phyloP scores from a whole-genome alignment of 768 basidiomycete genomes.

The Rhodocollybia butyracea region DNA sequence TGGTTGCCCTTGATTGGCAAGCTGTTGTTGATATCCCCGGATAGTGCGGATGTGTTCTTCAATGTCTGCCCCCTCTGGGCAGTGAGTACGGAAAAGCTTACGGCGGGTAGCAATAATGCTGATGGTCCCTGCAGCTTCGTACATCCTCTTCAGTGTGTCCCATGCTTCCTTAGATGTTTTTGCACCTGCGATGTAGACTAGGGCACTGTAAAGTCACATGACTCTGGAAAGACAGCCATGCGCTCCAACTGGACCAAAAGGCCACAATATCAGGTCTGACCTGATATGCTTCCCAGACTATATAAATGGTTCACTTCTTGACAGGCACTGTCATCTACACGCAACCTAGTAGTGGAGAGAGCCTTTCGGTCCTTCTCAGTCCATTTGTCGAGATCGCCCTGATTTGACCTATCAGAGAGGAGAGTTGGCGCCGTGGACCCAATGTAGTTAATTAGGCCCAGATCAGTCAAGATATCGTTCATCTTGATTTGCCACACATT shows the following conservation, averaged over 20 bases:
- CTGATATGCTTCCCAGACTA: too few relatives aligned
- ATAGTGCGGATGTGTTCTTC: conserved; percentile 28
- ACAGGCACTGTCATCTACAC: conserved; percentile 23
- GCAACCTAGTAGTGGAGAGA: conserved; percentile 25
- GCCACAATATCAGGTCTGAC: too few relatives aligned
- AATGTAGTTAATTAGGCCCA: neutral
- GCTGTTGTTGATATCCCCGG: conserved; percentile 19
- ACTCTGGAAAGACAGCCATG: too few relatives aligned
- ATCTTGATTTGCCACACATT: conserved; percentile 14
- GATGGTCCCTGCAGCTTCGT: conserved; percentile 24
- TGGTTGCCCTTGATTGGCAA: conserved; percentile 15
- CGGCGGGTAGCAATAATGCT: conserved; percentile 22
- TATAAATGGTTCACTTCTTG: too few relatives aligned
- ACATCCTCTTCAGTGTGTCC: conserved; percentile 23
- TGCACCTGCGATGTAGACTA: conserved; percentile 25
- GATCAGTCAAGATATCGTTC: conserved; percentile 11
- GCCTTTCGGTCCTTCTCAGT: conserved; percentile 10
- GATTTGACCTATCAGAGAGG: neutral
- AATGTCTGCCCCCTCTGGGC: conserved; percentile 26
- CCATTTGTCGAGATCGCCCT: neutral
- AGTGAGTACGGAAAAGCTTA: conserved; percentile 22
- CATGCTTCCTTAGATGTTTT: conserved; percentile 25
- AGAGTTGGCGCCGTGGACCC: neutral
- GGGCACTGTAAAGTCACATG: too few relatives aligned
- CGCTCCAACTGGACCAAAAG: too few relatives aligned